phyloP scores from a whole-genome alignment of 2,329 filamentous ascomycete genomes.

The Monosporascus sp. region DNA sequence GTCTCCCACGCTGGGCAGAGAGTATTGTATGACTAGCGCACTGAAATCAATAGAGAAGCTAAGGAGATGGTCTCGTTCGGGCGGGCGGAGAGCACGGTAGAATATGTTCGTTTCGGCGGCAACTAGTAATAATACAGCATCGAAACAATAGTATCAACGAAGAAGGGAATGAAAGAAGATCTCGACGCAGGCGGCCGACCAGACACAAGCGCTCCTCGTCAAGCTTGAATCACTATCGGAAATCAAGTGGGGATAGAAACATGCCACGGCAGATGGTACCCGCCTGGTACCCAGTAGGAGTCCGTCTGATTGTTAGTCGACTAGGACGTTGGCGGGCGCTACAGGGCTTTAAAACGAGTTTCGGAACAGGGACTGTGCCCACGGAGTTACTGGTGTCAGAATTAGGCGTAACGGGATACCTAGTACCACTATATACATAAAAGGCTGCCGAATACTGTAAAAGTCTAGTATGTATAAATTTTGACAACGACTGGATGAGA shows the following conservation, averaged over 20 bases:
- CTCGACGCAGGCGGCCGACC: background rate
- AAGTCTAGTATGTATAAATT: too few species aligned
- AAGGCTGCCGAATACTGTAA: too few species aligned
- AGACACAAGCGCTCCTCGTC: conserved; percentile 6
- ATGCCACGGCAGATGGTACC: too few species aligned
- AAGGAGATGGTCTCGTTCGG: conserved; percentile 3
- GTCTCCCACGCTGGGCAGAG: background rate
- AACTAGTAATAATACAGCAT: background rate
- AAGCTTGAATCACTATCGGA: conserved; percentile 15
- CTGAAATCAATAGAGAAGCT: conserved; percentile 21
- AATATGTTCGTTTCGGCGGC: background rate
- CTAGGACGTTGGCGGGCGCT: too few species aligned
- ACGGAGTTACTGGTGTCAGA: too few species aligned
- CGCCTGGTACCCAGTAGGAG: too few species aligned
- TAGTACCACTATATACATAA: too few species aligned
- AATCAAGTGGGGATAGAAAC: background rate
- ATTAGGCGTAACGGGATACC: too few species aligned
- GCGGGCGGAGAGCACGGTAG: background rate
- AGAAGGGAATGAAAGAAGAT: background rate
- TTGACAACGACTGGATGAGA: too few species aligned
- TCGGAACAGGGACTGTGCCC: too few species aligned
- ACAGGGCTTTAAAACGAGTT: too few species aligned
- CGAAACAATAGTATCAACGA: background rate
- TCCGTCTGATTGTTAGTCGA: too few species aligned
- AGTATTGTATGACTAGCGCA: background rate